phyloP scores from a whole-genome alignment of 148 eudicot species.

The Fagopyrum esculentum region DNA sequence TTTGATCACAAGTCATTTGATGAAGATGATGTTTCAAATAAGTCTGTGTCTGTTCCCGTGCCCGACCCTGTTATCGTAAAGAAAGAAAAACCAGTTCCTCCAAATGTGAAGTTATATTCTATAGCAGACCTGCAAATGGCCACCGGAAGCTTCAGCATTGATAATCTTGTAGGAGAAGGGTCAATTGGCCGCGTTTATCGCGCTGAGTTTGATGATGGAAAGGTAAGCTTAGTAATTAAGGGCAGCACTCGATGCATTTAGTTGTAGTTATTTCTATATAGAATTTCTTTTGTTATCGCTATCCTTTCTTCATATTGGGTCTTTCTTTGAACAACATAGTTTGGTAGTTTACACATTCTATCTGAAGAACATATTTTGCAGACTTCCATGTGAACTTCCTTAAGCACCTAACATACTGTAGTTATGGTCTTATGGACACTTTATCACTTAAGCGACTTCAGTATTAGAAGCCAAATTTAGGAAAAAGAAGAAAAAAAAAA shows the following conservation, averaged over 20 bases:
- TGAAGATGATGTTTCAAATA: slow-evolving; percentile 20
- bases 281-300: not conserved
- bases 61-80: slow-evolving; percentile 40
- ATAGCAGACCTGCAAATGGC: slow-evolving; percentile 95
- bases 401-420: not conserved
- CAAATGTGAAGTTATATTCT: slow-evolving; percentile 63
- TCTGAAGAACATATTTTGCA: not conserved
- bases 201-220: slow-evolving; percentile 57
- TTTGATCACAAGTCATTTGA: slow-evolving; percentile 20
- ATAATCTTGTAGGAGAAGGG: slow-evolving; percentile 86
- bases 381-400: not conserved
- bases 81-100: slow-evolving; percentile 45
- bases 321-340: not conserved
- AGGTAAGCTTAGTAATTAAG: slow-evolving; percentile 35
- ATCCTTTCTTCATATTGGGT: not conserved
- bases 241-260: not conserved
- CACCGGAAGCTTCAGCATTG: slow-evolving; percentile 75
- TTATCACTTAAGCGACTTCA: not conserved
- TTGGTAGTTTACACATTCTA: not conserved
- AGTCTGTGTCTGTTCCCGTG: slow-evolving; percentile 19
- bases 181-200: slow-evolving; percentile 66
- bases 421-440: not conserved
- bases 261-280: not conserved
- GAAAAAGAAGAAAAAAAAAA: not conserved
- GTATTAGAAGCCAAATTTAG: not conserved